phyloP scores from a whole-genome alignment of 148 eudicot species.

The Fagopyrum esculentum region DNA sequence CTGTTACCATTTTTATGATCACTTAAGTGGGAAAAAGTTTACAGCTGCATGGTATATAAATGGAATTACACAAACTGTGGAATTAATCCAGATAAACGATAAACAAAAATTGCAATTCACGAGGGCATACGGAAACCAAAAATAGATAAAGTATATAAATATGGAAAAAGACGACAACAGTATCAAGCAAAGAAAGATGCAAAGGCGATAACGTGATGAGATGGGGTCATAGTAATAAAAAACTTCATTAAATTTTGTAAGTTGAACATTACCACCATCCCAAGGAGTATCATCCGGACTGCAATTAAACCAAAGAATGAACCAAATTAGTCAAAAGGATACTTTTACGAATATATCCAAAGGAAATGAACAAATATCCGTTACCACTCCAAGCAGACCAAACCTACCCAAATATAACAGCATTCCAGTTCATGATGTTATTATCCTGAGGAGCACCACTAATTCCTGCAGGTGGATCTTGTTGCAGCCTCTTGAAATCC shows the following conservation, averaged over 20 bases:
- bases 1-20: neutral
- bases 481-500: constrained; percentile 48
- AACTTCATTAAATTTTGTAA: neutral
- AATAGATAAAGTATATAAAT: neutral
- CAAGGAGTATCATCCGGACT: constrained; percentile 54
- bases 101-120: neutral
- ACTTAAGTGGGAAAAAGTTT: neutral
- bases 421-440: constrained; percentile 48
- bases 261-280: constrained; percentile 37
- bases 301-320: constrained; percentile 18
- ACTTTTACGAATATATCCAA: constrained; percentile 10
- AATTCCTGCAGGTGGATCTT: constrained; percentile 48
- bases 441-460: constrained; percentile 51
- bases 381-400: neutral
- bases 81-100: neutral
- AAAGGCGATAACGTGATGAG: neutral
- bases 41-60: neutral
- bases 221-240: neutral
- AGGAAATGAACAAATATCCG: neutral
- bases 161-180: neutral
- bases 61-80: no score
- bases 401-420: constrained; percentile 48
- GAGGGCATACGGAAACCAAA: neutral
- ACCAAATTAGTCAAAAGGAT: constrained; percentile 3
- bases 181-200: neutral